Conservation (phyloP, 805 yeast species). For the Saccharomycopsis sp. region DNA sequence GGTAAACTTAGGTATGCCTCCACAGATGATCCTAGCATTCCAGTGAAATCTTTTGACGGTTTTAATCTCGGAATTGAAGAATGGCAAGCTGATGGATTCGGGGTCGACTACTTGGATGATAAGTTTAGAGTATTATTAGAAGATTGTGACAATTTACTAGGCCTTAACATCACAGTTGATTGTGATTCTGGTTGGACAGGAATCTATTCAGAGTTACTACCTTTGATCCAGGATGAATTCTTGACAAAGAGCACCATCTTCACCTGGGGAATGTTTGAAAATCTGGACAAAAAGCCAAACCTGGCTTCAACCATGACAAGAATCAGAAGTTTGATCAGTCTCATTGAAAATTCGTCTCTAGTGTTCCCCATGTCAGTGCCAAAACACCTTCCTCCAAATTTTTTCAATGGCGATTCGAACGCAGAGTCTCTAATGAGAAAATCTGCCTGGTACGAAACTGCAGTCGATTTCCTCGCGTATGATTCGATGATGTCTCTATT, state of each 20-base stretch:
- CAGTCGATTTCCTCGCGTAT: constrained; percentile 32
- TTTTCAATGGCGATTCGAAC: constrained; percentile 14
- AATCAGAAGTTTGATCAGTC: constrained; percentile 36
- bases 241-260: constrained; percentile 36
- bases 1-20: constrained; percentile 25
- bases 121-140: constrained; percentile 58
- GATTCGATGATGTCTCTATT: constrained; percentile 38
- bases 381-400: constrained; percentile 20
- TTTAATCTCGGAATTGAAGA: constrained; percentile 54
- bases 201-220: constrained; percentile 42
- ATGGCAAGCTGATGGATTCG: constrained; percentile 33
- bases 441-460: constrained; percentile 36
- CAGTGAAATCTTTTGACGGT: constrained; percentile 34
- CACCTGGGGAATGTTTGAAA: constrained; percentile 38
- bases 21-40: constrained; percentile 5
- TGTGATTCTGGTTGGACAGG: constrained; percentile 84
- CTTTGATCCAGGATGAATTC: constrained; percentile 59
- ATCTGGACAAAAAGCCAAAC: constrained; percentile 20
- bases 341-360: constrained; percentile 42
- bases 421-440: constrained; percentile 8
- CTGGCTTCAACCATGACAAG: constrained; percentile 26
- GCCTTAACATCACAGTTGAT: constrained; percentile 62
- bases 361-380: constrained; percentile 43
- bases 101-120: constrained; percentile 46
- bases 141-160: constrained; percentile 63